A percentile compares a stretch with the other conserved stretches of the same genome.
Evolutionary conservation across 2,329 filamentous ascomycete species (phyloP).

Genomic region (Chalaropsis ovoidea): DNA sequence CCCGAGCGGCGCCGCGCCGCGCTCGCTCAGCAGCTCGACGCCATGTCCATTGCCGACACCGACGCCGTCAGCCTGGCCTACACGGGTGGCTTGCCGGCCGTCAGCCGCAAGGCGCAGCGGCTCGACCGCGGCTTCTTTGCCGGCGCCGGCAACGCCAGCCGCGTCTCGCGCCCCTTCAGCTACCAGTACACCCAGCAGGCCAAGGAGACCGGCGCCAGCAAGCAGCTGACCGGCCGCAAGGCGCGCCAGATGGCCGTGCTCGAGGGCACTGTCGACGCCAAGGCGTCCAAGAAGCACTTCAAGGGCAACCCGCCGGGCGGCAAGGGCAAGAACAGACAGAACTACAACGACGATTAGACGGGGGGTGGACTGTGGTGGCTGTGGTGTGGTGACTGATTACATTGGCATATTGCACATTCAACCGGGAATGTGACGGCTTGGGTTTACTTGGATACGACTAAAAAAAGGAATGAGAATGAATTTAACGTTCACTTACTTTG

Average conservation of each 20-base stretch:
- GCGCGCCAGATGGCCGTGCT: conserved; percentile 68
- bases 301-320: conserved; percentile 60
- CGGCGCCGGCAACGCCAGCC: conserved; percentile 49
- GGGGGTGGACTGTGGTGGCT: background rate
- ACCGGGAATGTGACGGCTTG: background rate
- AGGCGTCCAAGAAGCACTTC: conserved; percentile 83
- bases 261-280: conserved; percentile 74
- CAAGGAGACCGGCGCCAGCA: conserved; percentile 37
- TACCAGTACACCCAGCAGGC: conserved; percentile 83
- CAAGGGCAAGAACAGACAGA: conserved; percentile 45
- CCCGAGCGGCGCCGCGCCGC: conserved; percentile 68
- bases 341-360: conserved; percentile 29
- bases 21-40: conserved; percentile 43
- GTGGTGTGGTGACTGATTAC: background rate
- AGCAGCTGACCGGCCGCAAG: conserved; percentile 73
- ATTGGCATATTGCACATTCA: conserved; percentile 19
- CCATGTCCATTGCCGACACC: conserved; percentile 36
- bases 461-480: conserved; percentile 6
- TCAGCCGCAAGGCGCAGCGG: conserved; percentile 62
- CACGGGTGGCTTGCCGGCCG: conserved; percentile 37
- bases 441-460: conserved; percentile 6
- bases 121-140: conserved; percentile 89
- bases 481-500: too few species aligned
- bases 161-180: conserved; percentile 72
- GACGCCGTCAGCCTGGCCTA: conserved; percentile 27